These are phyloP conservation scores for Brassica juncea DNA, from an alignment of 345 rosid species.

Conservation along the genomic window DNA sequence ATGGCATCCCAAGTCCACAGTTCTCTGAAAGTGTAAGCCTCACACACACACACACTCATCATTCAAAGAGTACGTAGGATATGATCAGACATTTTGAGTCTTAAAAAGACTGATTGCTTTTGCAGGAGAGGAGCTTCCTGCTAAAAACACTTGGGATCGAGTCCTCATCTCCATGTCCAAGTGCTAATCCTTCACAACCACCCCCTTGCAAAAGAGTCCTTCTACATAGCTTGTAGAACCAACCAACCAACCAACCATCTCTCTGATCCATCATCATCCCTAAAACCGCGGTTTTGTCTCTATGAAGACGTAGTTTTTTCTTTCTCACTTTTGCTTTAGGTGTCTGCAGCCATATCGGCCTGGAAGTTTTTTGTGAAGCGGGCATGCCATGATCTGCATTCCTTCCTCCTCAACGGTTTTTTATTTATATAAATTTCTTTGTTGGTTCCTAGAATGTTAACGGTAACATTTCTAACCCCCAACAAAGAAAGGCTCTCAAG, in stretches of 20 bases:
- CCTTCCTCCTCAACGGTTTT: constrained; percentile 37
- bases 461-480: constrained; percentile 35
- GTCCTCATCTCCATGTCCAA: constrained; percentile 66
- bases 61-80: neutral
- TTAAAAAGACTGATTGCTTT: constrained; percentile 13
- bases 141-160: constrained; percentile 87
- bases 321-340: constrained; percentile 30
- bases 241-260: constrained; percentile 20
- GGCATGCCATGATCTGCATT: constrained; percentile 71
- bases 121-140: constrained; percentile 90
- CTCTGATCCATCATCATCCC: neutral
- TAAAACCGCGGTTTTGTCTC: constrained; percentile 30
- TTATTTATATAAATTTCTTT: neutral
- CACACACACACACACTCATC: neutral
- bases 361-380: constrained; percentile 64
- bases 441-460: constrained; percentile 39
- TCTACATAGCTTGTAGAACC: constrained; percentile 74
- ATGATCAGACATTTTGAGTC: constrained; percentile 4
- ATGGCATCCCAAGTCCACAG: constrained; percentile 92
- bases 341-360: constrained; percentile 77
- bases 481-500: constrained; percentile 37
- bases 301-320: constrained; percentile 25
- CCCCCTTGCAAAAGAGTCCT: constrained; percentile 97
- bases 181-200: constrained; percentile 58
- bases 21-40: constrained; percentile 96